Evolutionary conservation across 2,329 filamentous ascomycete species (phyloP), one percentile per base, ranked within the genome.

Genomic region (Penicillium decumbens): DNA sequence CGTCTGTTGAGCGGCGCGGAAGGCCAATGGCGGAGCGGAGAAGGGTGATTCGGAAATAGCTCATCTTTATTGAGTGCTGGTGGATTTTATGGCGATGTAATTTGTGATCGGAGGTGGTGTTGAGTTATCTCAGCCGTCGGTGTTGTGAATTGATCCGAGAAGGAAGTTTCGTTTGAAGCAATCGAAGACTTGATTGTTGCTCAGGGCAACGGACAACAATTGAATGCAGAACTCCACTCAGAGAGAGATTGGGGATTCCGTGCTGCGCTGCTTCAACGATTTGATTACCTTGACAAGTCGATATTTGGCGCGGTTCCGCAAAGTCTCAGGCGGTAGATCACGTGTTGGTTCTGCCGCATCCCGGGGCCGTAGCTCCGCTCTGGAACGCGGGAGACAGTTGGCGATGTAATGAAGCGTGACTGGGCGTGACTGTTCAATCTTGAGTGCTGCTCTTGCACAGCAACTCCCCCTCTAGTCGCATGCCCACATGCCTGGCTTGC

Each of bases 21-120:
- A 96, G 83, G 54, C 91, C 91, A 72, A 96, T 96, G 64, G 87
- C 85, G 49, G 87, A 91, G 67, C 91, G 88, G 73, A 93, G 82
- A 49, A 95, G 86, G 42, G 89, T 95, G 70, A 96, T 89, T 67
- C 88, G 86, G 79, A 96, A 96, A 78, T 81, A 95, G 50, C 84
- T 78, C 85, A 90, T 90, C 53, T 53, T 64, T 55, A 33, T 13
- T 6, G 12, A 15, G 18, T 40, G 38, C 13, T 7, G 20, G 23
- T n/a, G 12, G 20, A 12, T 4, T 27, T 27, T 7, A 10, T 4
- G 18, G 10, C 15, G 8, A 4, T 7, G 3, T 40, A 25, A n/a
- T 25, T 25, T 9, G 37, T 24, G 6, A 39, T 33, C 15, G 12
- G 30, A 33, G 30, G 30, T 33, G 38, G 23, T n/a, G 12, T 6